Base-by-base conservation (phyloP, 1,284 basidiomycete genomes). In the Omphalotus olearius region DNA sequence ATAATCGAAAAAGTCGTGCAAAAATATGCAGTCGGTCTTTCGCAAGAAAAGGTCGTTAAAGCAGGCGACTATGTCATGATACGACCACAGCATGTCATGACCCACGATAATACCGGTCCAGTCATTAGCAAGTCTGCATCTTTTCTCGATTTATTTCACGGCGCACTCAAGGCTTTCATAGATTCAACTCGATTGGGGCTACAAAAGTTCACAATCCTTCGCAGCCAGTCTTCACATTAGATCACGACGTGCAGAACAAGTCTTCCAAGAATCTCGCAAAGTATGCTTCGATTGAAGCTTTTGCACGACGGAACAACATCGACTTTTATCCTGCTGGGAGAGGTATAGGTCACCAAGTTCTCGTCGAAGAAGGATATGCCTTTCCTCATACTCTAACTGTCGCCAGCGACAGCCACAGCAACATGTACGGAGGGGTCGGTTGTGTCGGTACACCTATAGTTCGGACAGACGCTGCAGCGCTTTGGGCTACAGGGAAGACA, bases 31-130 rank as follows among this genome's bases (percentile, higher is more conserved):
- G 92, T 99, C 35, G 93, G 88, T 51, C 75, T 94, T 1, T 82
- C 90, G 1, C 68, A 76, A 47, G 85, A 83, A 41, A 88, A 89
- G 63, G 76, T 78, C 23, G 91, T 98, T 58, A 85, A 83, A 62
- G 91, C 95, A 25, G 97, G 97, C 30, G 97, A 99, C 83, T 99
- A 98, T 83, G 94, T 99, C 46, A 98, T 98, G 91, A 97, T 99
- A 69, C 83, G 84, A 25, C 97, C 97, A 16, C 86, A 97, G 66
- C 92, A 97, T 79, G 94, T 98, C 56, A 95, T 96, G 92, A 95
- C 92, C 2, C 93, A 97, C 64, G 94, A 99, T 67, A 99, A 99
- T 69, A 99, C 96, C 10, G 96, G 95, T 0, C 96, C 96, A 2
- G 95, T 98, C 60, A 97, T 99, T 57, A 88, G 89, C 64, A 96